A percentile compares a stretch with the other conserved stretches of the same genome.
phyloP scores from a whole-genome alignment of 225 moss, liverwort and hornwort genomes.

The Pleurozium schreberi region DNA sequence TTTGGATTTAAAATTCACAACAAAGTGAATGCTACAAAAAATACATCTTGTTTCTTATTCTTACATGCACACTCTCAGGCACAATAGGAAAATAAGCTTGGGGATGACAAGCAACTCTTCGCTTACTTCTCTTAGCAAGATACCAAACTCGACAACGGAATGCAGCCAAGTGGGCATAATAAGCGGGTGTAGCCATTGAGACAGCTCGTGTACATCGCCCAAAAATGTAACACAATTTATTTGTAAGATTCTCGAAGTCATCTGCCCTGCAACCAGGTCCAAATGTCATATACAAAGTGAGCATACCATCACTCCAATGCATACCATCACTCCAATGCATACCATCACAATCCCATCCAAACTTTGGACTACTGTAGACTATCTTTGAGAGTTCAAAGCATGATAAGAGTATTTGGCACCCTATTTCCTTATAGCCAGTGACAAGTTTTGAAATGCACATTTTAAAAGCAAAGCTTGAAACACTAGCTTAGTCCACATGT shows the following conservation, averaged over 20 bases:
- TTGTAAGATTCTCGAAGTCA: constrained; percentile 21
- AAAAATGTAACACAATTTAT: constrained; percentile 35
- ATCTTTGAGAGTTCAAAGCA: too few relatives aligned
- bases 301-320: too few relatives aligned
- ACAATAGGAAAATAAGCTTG: background rate
- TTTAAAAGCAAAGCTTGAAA: background rate
- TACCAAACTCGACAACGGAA: constrained; percentile 20
- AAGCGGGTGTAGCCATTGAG: constrained; percentile 12
- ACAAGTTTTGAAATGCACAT: background rate
- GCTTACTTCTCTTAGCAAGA: constrained; percentile 3
- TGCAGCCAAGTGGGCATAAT: constrained; percentile 39
- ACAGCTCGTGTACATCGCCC: constrained; percentile 18
- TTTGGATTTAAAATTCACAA: background rate
- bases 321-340: background rate
- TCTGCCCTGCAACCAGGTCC: constrained; percentile 1
- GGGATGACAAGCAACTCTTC: background rate
- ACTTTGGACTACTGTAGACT: background rate
- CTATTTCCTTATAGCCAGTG: too few relatives aligned
- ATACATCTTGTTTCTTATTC: constrained; percentile 14
- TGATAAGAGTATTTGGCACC: too few relatives aligned
- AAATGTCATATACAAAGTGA: too few relatives aligned
- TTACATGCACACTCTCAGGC: background rate
- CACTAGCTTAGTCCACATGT: background rate
- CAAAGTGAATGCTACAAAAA: background rate
- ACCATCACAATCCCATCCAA: background rate